Evolutionary conservation across 192 early-diverging fungal species (phyloP).

Genomic region (Chytriomyces sp.): DNA sequence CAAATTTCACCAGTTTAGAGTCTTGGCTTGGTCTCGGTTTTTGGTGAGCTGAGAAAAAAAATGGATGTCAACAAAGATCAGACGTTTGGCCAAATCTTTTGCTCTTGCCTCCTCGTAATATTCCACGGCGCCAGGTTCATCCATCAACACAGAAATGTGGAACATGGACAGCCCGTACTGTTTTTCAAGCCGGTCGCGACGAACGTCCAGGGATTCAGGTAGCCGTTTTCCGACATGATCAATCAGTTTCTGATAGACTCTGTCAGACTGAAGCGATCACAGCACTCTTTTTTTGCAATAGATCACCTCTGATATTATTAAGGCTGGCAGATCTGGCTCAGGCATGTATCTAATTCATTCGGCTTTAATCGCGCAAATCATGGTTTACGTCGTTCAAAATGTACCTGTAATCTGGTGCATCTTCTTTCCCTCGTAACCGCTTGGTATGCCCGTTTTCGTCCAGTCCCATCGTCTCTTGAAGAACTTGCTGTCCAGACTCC

Average conservation of each 20-base stretch:
- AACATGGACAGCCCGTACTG: conserved; percentile 66
- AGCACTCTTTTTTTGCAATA: background rate
- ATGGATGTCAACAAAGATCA: background rate
- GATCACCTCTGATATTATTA: conserved; percentile 49
- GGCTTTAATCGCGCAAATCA: no score
- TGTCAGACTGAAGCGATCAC: background rate
- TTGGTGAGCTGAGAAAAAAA: conserved; percentile 31
- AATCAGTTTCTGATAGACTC: background rate
- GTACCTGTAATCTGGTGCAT: conserved; percentile 81
- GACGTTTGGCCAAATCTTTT: conserved; percentile 14
- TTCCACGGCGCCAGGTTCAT: conserved; percentile 71
- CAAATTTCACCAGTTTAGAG: conserved; percentile 38
- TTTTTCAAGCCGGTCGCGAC: conserved; percentile 58
- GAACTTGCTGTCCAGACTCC: conserved; percentile 56
- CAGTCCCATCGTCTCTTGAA: conserved; percentile 82
- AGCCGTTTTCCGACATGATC: conserved; percentile 48
- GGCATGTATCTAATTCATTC: conserved; percentile 70
- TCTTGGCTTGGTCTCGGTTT: conserved; percentile 38
- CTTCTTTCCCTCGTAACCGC: conserved; percentile 78
- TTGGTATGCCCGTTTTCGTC: conserved; percentile 73
- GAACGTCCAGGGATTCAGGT: conserved; percentile 77
- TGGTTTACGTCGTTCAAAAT: background rate
- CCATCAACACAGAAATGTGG: conserved; percentile 69
- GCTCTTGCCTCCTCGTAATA: conserved; percentile 74
- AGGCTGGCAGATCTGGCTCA: conserved; percentile 73